phyloP scores from a whole-genome alignment of 371 early-diverging fungal species.

The Funneliformis caledonium region DNA sequence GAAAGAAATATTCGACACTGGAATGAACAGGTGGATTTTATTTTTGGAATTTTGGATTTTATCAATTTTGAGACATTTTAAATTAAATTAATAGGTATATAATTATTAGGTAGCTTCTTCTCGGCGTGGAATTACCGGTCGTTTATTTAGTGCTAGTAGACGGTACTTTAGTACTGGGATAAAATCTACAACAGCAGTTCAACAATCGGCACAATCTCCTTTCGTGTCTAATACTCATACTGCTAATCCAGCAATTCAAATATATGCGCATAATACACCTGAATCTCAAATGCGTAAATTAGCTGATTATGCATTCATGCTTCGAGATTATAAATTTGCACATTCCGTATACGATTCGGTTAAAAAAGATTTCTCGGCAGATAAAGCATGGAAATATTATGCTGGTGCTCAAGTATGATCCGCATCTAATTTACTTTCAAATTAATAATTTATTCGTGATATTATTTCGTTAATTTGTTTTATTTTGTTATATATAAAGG shows the following conservation, averaged over 20 bases:
- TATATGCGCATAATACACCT: slow-evolving; percentile 76
- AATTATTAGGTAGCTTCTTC: slow-evolving; percentile 71
- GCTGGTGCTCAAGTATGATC: slow-evolving; percentile 74
- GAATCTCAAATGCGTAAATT: slow-evolving; percentile 91
- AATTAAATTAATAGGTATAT: background rate
- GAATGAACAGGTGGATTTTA: slow-evolving; percentile 76
- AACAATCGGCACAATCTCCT: slow-evolving; percentile 42
- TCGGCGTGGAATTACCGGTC: slow-evolving; percentile 88
- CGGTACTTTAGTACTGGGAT: slow-evolving; percentile 75
- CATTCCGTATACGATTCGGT: slow-evolving; percentile 86
- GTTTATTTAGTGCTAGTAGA: slow-evolving; percentile 82
- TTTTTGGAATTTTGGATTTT: slow-evolving; percentile 5
- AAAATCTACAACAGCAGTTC: slow-evolving; percentile 49
- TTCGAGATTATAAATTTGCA: slow-evolving; percentile 91
- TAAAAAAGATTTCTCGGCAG: slow-evolving; percentile 85
- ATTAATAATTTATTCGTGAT: background rate
- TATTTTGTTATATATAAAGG: slow-evolving; percentile 50
- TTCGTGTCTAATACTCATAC: slow-evolving; percentile 46
- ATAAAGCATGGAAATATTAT: slow-evolving; percentile 83
- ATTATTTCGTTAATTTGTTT: slow-evolving; percentile 25
- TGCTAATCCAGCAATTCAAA: slow-evolving; percentile 45
- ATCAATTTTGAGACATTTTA: background rate
- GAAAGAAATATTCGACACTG: slow-evolving; percentile 84
- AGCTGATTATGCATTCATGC: slow-evolving; percentile 96
- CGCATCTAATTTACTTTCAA: background rate